A percentile compares a stretch with the other conserved stretches of the same genome.
Conservation (phyloP, 495 filamentous ascomycete genomes). For the Xylaria flabelliformis region DNA sequence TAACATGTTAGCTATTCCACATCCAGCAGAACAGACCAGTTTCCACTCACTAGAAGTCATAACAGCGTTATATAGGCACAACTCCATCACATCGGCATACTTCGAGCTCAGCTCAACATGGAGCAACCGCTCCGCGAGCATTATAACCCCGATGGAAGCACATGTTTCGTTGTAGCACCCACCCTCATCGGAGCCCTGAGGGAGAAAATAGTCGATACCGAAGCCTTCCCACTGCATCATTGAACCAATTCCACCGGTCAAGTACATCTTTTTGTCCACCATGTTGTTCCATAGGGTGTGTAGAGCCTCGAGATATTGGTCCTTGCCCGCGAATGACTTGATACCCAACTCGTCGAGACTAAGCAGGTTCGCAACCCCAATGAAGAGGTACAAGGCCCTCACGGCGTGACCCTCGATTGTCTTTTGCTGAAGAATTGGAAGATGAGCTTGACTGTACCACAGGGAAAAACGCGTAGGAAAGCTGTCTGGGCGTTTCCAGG, state of each 20-base stretch:
- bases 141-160: constrained; percentile 65
- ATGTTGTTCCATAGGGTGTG: constrained; percentile 63
- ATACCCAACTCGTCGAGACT: constrained; percentile 39
- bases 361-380: constrained; percentile 48
- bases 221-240: constrained; percentile 69
- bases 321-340: constrained; percentile 36
- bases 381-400: constrained; percentile 62
- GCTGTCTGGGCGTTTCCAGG: constrained; percentile 50
- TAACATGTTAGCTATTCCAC: constrained; percentile 1
- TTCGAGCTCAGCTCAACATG: constrained; percentile 57
- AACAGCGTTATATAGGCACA: constrained; percentile 66
- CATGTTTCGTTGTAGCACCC: constrained; percentile 70
- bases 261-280: constrained; percentile 62
- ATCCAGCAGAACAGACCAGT: neutral
- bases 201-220: constrained; percentile 64
- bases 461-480: constrained; percentile 47
- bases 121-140: constrained; percentile 62
- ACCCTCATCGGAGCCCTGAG: constrained; percentile 62
- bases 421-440: constrained; percentile 59
- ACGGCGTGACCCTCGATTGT: constrained; percentile 66
- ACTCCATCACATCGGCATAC: constrained; percentile 65
- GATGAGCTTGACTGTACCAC: constrained; percentile 63
- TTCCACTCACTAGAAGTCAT: constrained; percentile 49
- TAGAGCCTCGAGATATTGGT: constrained; percentile 45
- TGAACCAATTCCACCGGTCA: constrained; percentile 66